These are phyloP conservation scores for Brachypodium distachyon DNA, from an alignment of 202 grass and related monocot species.

Conservation along the genomic window DNA sequence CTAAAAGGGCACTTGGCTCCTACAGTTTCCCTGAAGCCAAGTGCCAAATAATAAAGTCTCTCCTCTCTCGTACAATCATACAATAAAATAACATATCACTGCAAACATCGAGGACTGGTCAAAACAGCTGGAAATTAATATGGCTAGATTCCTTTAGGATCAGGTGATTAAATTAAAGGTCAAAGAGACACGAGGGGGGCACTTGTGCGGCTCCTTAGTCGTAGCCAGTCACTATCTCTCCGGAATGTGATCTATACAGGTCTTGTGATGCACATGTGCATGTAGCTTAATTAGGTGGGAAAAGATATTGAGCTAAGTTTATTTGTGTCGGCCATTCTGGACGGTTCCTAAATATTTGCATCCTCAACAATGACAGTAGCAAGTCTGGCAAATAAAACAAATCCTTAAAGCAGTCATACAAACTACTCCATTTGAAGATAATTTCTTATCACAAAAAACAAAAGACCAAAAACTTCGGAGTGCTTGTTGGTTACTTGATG, in stretches of 20 bases:
- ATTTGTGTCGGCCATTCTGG: slow-evolving; percentile 49
- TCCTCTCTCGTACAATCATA: not conserved
- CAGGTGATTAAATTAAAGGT: slow-evolving; percentile 41
- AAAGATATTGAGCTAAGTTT: slow-evolving; percentile 24
- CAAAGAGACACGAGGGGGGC: slow-evolving; percentile 22
- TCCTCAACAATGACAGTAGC: slow-evolving; percentile 9
- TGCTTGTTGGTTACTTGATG: not conserved
- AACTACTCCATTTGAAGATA: not conserved
- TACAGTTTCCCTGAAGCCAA: slow-evolving; percentile 29
- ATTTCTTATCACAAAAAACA: not conserved
- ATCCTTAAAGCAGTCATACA: slow-evolving; percentile 2
- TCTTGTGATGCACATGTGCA: slow-evolving; percentile 41
- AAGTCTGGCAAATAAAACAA: slow-evolving; percentile 26
- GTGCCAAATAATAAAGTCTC: slow-evolving; percentile 32
- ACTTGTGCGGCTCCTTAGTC: slow-evolving; percentile 22
- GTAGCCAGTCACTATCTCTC: slow-evolving; percentile 24
- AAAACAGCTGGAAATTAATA: slow-evolving; percentile 36
- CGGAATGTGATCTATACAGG: slow-evolving; percentile 24
- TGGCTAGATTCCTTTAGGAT: slow-evolving; percentile 42
- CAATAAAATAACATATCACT: slow-evolving; percentile 39
- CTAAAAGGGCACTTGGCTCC: slow-evolving; percentile 17
- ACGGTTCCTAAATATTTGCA: slow-evolving; percentile 30
- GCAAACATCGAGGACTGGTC: slow-evolving; percentile 31
- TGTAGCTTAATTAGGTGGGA: slow-evolving; percentile 32
- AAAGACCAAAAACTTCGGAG: not conserved